phyloP scores from a whole-genome alignment of 345 rosid genomes.

The Sonneratia alba region DNA sequence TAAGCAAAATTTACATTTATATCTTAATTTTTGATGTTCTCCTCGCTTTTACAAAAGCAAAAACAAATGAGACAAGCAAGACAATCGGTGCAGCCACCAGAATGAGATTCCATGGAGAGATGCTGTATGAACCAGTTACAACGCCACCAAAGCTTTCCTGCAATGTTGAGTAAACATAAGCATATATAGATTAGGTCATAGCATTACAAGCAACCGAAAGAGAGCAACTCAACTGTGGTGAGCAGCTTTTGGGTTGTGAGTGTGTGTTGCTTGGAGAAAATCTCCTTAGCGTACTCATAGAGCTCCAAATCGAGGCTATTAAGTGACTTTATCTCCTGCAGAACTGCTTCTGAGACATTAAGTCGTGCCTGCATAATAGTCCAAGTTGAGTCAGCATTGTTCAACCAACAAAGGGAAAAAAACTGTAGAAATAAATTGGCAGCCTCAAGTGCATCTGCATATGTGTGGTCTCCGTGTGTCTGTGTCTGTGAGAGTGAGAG shows the following conservation, averaged over 20 bases:
- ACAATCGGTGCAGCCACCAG: conserved; percentile 26
- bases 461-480: too few species aligned
- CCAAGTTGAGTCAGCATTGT: not conserved
- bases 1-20: conserved; percentile 13
- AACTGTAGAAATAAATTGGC: not conserved
- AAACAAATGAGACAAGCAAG: conserved; percentile 24
- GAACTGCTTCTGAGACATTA: conserved; percentile 39
- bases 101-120: conserved; percentile 29
- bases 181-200: not conserved
- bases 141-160: conserved; percentile 36
- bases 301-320: conserved; percentile 79
- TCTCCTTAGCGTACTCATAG: conserved; percentile 59
- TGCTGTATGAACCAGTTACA: conserved; percentile 22
- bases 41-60: conserved; percentile 56
- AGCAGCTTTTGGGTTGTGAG: conserved; percentile 16
- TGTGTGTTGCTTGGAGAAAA: conserved; percentile 56
- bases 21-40: conserved; percentile 66
- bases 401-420: not conserved
- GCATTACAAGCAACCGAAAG: not conserved
- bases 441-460: too few species aligned
- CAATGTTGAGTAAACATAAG: conserved; percentile 1
- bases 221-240: conserved; percentile 17
- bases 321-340: conserved; percentile 58
- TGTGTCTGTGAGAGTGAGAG: not conserved
- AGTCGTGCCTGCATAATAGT: conserved; percentile 44